Evolutionary conservation across 768 basidiomycete genomes (phyloP), one percentile per base, ranked within the genome.

Genomic region (Arthromyces matolae): DNA sequence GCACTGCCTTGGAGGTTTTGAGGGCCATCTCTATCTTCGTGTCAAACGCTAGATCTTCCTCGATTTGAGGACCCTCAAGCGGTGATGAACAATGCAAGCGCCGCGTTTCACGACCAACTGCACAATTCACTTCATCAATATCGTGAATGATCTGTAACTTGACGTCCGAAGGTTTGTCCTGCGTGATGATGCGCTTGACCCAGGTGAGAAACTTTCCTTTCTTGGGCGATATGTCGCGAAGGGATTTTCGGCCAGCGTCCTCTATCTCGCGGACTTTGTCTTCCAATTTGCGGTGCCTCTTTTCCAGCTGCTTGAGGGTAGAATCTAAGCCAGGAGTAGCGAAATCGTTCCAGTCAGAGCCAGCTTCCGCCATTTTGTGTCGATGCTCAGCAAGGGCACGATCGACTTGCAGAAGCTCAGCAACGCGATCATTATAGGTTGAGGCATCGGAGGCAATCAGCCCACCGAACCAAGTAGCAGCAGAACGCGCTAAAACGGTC

Each of bases 121-220:
- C 64, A 41, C 71, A 76, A 20, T 57, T 51, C 3, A 60, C 60
- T 47, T 69, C 68, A 33, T 76, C 71, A 19, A 75, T 58, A 12
- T 75, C 74, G 19, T 68, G 59, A 18, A 68, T 67, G 19, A 77
- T 60, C 47, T 73, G 67, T 9, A 73, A 51, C 41, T 60, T 71
- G 12, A 60, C 45, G 2, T 66, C 54, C n/a, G 49, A 38, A 22
- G 37, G 8, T 20, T 69, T 70, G 19, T 71, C 69, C 2, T 67
- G 60, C 7, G 66, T 54, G 23, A 84, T 69, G 51, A 83, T 83
- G 52, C 77, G 79, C 64, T 75, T 80, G 57, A 82, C 64, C 85
- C 85, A 86, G 4, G 77, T 71, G 54, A 79, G 83, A 36, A 86
- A 60, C 52, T 72, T 78, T 37, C 76, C 71, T 4, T 77, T 66